A percentile compares a stretch with the other conserved stretches of the same genome.
Evolutionary conservation across 1,284 basidiomycete genomes (phyloP).

Genomic region (Ceraceosorus bombacis): DNA sequence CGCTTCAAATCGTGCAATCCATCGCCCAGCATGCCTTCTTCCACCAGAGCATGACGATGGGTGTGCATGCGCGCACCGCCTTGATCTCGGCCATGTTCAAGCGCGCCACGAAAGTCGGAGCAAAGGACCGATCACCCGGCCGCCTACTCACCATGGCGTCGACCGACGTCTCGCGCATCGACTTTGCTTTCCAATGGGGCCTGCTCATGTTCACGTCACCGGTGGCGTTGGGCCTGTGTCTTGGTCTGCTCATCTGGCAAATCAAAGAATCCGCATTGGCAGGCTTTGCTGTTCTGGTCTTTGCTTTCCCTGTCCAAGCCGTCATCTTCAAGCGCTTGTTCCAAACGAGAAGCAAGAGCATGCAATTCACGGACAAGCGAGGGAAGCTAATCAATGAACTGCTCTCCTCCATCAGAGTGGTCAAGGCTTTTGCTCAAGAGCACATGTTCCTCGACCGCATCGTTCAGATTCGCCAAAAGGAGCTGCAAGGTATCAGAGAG

Average conservation of each 20-base stretch:
- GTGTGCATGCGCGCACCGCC: constrained; percentile 71
- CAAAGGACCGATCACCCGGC: constrained; percentile 73
- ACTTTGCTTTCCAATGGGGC: constrained; percentile 78
- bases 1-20: constrained; percentile 63
- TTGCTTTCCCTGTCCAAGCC: constrained; percentile 60
- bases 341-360: constrained; percentile 63
- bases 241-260: constrained; percentile 63
- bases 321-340: constrained; percentile 70
- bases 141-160: constrained; percentile 86
- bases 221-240: constrained; percentile 45
- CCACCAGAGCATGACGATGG: constrained; percentile 52
- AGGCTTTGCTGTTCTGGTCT: constrained; percentile 70
- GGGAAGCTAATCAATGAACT: constrained; percentile 45
- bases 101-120: constrained; percentile 67
- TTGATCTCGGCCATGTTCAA: constrained; percentile 82
- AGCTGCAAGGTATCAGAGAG: constrained; percentile 69
- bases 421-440: constrained; percentile 44
- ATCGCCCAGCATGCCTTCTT: constrained; percentile 73
- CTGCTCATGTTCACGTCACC: constrained; percentile 67
- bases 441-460: constrained; percentile 57
- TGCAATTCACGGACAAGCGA: constrained; percentile 76
- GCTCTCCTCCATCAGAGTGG: constrained; percentile 45
- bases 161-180: constrained; percentile 81
- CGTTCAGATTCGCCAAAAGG: constrained; percentile 62
- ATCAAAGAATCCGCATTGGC: constrained; percentile 73